Percentiles rank a stretch among this genome's conserved stretches.
Evolutionary conservation across 768 basidiomycete genomes (phyloP).

Genomic region (Chalciporus pseudorubinellus): DNA sequence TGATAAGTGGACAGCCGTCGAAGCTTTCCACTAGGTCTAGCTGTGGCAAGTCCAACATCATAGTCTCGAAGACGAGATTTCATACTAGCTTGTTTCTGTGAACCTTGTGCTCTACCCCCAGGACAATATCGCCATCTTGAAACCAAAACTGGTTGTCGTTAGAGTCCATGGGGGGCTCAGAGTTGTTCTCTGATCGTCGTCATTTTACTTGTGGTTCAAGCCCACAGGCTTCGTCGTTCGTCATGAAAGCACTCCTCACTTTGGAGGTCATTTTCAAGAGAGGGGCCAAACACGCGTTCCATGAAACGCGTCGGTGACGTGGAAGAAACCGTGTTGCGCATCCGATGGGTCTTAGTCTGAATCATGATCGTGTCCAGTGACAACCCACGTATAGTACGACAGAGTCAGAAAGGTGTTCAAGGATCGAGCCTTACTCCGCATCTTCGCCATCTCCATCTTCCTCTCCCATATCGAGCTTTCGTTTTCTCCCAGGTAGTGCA

Average conservation of each 20-base stretch:
- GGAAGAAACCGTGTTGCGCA: constrained; percentile 1
- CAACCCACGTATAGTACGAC: no score
- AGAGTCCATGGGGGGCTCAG: not conserved
- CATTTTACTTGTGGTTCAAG: constrained; percentile 7
- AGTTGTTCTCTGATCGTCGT: not conserved
- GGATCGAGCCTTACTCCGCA: constrained; percentile 13
- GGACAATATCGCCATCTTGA: constrained; percentile 36
- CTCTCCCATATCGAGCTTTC: constrained; percentile 61
- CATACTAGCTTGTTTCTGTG: constrained; percentile 18
- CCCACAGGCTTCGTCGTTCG: not conserved
- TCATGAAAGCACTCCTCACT: not conserved
- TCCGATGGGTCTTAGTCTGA: no score
- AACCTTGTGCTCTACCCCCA: constrained; percentile 27
- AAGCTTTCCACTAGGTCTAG: constrained; percentile 28
- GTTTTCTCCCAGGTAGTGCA: constrained; percentile 70
- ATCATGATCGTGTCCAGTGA: no score
- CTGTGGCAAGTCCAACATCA: constrained; percentile 37
- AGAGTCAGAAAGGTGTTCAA: no score
- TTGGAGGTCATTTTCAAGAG: not conserved
- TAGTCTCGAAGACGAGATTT: constrained; percentile 33
- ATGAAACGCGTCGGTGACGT: constrained; percentile 5
- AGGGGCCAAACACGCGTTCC: not conserved
- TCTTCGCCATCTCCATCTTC: constrained; percentile 35
- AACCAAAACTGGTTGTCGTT: constrained; percentile 26
- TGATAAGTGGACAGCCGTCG: constrained; percentile 34